Evolutionary conservation across 441 rosid genomes (phyloP).

Genomic region (Gossypium gossypioides): DNA sequence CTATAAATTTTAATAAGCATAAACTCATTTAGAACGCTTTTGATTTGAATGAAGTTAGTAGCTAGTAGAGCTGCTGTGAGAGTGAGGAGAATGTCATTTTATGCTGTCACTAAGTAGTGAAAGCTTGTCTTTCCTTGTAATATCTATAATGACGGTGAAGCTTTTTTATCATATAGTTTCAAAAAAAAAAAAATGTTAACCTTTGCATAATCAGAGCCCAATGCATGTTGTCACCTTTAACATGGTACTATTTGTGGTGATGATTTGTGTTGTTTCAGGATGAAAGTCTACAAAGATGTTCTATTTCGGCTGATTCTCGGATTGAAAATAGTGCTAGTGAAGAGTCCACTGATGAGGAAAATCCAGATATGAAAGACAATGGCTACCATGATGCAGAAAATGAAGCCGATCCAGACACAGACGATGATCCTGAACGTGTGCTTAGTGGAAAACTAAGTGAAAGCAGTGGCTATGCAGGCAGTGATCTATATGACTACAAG

Average conservation of each 20-base stretch:
- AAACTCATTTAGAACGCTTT: neutral
- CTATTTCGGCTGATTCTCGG: conserved; percentile 80
- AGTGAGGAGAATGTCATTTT: neutral
- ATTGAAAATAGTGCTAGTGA: conserved; percentile 88
- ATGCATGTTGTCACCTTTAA: neutral
- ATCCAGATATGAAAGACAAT: conserved; percentile 50
- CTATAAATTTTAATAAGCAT: neutral
- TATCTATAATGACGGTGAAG: neutral
- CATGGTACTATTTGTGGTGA: neutral
- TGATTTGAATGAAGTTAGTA: neutral
- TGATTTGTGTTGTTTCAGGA: conserved; percentile 42
- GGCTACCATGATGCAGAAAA: conserved; percentile 80
- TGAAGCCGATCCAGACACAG: conserved; percentile 75
- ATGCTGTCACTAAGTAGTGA: neutral
- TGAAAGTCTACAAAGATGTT: conserved; percentile 86
- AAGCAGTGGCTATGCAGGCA: conserved; percentile 80
- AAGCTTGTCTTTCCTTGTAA: neutral
- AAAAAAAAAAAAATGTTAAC: neutral
- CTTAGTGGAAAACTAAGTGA: conserved; percentile 88
- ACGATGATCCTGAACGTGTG: conserved; percentile 63
- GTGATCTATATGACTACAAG: conserved; percentile 90
- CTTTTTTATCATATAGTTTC: neutral
- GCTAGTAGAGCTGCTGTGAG: neutral
- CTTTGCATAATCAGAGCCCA: neutral
- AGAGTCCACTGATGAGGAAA: conserved; percentile 86